Conservation (phyloP, 2,329 filamentous ascomycete species). For the Colletotrichum salicis region DNA sequence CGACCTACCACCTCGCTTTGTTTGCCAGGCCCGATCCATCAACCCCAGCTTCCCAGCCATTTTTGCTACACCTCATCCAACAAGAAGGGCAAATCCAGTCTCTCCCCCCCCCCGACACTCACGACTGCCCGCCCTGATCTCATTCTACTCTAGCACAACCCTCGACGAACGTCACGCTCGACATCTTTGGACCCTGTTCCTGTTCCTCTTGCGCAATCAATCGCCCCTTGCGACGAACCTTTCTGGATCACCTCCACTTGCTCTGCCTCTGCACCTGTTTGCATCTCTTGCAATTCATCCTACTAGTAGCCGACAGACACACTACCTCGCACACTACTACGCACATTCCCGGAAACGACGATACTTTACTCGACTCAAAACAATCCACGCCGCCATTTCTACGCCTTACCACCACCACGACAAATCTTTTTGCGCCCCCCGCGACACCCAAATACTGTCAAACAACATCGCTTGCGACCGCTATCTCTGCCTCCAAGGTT, state of each 20-base stretch:
- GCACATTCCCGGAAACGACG: slow-evolving; percentile 34
- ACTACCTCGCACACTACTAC: neutral
- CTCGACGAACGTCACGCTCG: slow-evolving; percentile 27
- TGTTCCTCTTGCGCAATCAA: slow-evolving; percentile 9
- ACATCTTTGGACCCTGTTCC: slow-evolving; percentile 29
- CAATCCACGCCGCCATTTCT: slow-evolving; percentile 31
- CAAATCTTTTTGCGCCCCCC: slow-evolving; percentile 11
- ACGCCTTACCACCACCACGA: slow-evolving; percentile 24
- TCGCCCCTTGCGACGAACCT: slow-evolving; percentile 25
- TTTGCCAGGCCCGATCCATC: slow-evolving; percentile 34
- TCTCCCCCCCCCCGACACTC: slow-evolving; percentile 25
- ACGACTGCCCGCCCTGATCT: slow-evolving; percentile 31
- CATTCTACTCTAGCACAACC: slow-evolving; percentile 13
- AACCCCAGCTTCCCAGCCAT: slow-evolving; percentile 36
- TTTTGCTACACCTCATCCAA: slow-evolving; percentile 34
- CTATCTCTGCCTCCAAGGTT: slow-evolving; percentile 12
- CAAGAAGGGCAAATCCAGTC: slow-evolving; percentile 32
- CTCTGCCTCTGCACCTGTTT: slow-evolving; percentile 31
- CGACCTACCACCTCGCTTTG: slow-evolving; percentile 32
- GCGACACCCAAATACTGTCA: slow-evolving; percentile 8
- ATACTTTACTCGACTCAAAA: slow-evolving; percentile 32
- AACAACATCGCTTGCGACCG: slow-evolving; percentile 18
- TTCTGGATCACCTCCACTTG: slow-evolving; percentile 30
- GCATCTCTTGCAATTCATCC: slow-evolving; percentile 32
- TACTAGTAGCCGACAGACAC: slow-evolving; percentile 33